Conservation (phyloP, 192 early-diverging fungal genomes). For the Helicostylum pulchrum region DNA sequence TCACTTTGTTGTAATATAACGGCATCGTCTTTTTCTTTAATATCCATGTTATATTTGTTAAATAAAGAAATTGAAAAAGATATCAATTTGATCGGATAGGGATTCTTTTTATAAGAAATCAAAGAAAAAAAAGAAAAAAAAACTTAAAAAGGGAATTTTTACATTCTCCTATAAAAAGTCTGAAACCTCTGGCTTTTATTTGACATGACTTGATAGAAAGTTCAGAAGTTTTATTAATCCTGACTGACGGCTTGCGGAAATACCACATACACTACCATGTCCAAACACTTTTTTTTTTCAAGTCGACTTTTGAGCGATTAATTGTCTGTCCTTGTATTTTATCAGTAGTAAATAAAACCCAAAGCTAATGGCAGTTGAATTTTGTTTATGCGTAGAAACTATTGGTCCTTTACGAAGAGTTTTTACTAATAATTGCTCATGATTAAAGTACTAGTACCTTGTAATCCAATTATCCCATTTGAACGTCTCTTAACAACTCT, state of each 20-base stretch:
- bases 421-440: neutral
- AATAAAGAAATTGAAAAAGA: neutral
- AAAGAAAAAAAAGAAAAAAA: slow-evolving; percentile 2
- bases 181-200: slow-evolving; percentile 65
- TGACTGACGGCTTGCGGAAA: slow-evolving; percentile 66
- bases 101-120: neutral
- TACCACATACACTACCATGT: slow-evolving; percentile 75
- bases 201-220: slow-evolving; percentile 60
- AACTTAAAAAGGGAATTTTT: neutral
- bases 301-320: slow-evolving; percentile 68
- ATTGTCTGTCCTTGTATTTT: slow-evolving; percentile 86
- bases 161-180: slow-evolving; percentile 52
- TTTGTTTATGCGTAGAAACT: slow-evolving; percentile 35
- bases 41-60: neutral
- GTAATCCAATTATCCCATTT: slow-evolving; percentile 42
- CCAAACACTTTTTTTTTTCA: slow-evolving; percentile 78
- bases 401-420: neutral
- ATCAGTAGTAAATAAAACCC: slow-evolving; percentile 80
- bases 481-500: slow-evolving; percentile 43
- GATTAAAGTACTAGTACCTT: slow-evolving; percentile 4
- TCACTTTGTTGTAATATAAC: slow-evolving; percentile 6
- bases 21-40: neutral
- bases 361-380: slow-evolving; percentile 75
- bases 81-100: too few relatives aligned
- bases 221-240: slow-evolving; percentile 66